Conservation (phyloP, 1,284 basidiomycete genomes). For the Peniophora sp. region DNA sequence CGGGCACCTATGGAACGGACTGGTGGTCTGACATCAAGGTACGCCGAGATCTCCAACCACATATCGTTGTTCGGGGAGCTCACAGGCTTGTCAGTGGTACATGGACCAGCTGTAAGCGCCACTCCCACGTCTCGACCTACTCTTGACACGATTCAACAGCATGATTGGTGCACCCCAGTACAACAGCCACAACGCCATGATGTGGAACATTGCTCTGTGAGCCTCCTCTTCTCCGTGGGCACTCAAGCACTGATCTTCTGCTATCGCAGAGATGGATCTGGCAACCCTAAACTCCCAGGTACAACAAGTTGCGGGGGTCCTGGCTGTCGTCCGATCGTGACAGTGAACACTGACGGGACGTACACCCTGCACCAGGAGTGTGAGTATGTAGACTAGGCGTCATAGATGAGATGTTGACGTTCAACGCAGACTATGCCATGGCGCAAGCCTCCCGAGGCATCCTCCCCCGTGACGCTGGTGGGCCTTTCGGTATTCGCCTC, state of each 20-base stretch:
- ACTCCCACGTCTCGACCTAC: neutral
- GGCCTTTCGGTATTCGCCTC: conserved; percentile 62
- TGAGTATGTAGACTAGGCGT: conserved; percentile 25
- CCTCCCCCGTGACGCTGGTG: conserved; percentile 56
- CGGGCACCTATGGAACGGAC: conserved; percentile 45
- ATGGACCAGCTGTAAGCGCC: conserved; percentile 60
- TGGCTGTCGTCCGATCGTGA: conserved; percentile 59
- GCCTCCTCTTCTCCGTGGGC: conserved; percentile 16
- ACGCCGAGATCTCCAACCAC: too few species aligned
- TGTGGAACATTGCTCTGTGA: conserved; percentile 70
- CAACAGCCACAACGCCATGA: conserved; percentile 45
- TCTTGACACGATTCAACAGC: conserved; percentile 12
- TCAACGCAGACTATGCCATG: conserved; percentile 54
- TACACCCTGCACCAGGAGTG: conserved; percentile 68
- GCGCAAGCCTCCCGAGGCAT: conserved; percentile 69
- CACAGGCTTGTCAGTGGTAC: conserved; percentile 46
- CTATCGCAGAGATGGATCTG: conserved; percentile 17
- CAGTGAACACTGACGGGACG: conserved; percentile 53
- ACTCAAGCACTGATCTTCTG: neutral
- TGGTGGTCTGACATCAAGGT: conserved; percentile 77
- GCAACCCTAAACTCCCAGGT: conserved; percentile 57
- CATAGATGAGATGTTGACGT: neutral
- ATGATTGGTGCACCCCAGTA: conserved; percentile 38
- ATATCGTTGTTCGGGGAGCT: neutral
- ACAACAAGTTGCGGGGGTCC: conserved; percentile 50